phyloP scores from a whole-genome alignment of 345 rosid genomes.

The Eucalyptus erythrocorys region DNA sequence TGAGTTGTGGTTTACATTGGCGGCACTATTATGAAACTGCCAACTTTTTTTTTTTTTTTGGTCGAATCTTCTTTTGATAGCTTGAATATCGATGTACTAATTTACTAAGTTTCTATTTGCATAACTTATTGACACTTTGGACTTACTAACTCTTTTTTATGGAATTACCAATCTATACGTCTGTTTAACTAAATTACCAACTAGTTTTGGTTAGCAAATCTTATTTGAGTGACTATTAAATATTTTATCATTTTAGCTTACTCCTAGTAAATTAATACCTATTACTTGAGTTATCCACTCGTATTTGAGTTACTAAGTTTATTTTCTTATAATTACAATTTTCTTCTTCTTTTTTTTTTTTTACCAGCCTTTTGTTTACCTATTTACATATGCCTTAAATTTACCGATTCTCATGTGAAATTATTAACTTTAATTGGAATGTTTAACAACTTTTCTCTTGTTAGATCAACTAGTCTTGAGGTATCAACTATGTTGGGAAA shows the following conservation, averaged over 20 bases:
- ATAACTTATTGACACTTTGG: neutral
- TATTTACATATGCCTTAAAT: neutral
- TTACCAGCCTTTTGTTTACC: neutral
- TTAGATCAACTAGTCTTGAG: neutral
- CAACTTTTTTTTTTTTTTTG: neutral
- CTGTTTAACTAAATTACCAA: neutral
- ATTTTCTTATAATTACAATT: neutral
- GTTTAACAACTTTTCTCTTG: neutral
- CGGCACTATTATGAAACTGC: neutral
- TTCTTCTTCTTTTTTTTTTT: no score
- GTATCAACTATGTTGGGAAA: no score
- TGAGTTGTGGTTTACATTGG: neutral
- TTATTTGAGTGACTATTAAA: neutral
- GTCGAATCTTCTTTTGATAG: neutral
- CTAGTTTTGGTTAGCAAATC: neutral
- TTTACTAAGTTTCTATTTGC: neutral
- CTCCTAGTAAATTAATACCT: neutral
- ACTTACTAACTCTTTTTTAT: neutral
- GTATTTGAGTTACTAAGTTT: neutral
- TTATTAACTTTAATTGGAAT: neutral
- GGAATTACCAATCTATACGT: neutral
- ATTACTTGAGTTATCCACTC: neutral
- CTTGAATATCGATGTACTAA: neutral
- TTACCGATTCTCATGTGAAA: neutral
- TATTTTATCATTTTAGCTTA: neutral